Base-by-base conservation (phyloP, 495 filamentous ascomycete species). In the Aspergillus panamensis region DNA sequence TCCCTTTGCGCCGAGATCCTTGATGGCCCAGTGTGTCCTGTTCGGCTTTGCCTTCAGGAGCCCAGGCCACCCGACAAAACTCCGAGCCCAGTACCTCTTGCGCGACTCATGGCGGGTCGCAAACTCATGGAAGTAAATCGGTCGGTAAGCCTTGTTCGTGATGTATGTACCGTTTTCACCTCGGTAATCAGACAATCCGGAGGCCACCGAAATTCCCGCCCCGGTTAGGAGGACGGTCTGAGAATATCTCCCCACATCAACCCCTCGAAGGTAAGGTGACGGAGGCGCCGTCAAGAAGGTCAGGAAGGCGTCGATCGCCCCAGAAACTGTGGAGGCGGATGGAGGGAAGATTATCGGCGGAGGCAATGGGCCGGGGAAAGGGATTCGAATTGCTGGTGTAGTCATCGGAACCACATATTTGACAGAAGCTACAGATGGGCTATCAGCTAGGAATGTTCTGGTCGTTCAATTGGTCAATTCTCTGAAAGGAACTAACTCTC, bases 21-120 rank as follows among this genome's bases (percentile, higher is more conserved):
- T 76, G 30, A 97, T 81, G 6, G 94, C 91, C 62, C 78, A 75
- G 72, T 98, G 94, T 2, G 85, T 87, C 2, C 77, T 68, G 66
- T 97, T 98, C 3, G 94, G 92, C 64, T 78, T 81, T 16, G 90
- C 90, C 45, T 84, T 86, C 61, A 87, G 69, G 62, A 97, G 75
- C 17, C 80, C 88, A 14, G 88, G 84, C 92, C 92, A 98, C 10
- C 94, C 94, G 19, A 98, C 76, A 68, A 92, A 98, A 70, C 90
- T 95, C 13, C 94, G 78, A 6, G 94, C 93, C 93, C 93, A 98
- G 75, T 98, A 98, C 57, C 94, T 77, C 73, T 97, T 95, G 53
- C 94, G 79, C 16, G 90, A 87, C 67, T 93, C 91, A 74, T 98
- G 93, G 59, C 75, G 87, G 40, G 80, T 70, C 29, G 87, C 60